Evolutionary conservation across 352 stramenopile species (phyloP).

Genomic region (Phytophthora rubi): DNA sequence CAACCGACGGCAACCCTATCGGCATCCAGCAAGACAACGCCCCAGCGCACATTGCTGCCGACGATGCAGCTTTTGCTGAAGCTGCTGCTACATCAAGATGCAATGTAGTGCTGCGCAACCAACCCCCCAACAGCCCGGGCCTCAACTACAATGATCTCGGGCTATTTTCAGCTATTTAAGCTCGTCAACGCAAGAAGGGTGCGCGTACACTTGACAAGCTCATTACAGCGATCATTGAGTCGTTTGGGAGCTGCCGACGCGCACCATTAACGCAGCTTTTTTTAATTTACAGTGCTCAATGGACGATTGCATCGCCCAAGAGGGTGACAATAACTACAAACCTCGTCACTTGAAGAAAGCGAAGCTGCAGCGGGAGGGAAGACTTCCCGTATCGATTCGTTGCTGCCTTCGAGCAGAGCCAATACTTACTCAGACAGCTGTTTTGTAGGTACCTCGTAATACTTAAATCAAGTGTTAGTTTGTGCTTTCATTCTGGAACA

Average conservation of each 20-base stretch:
- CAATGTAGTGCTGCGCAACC: background rate
- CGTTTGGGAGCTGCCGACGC: background rate
- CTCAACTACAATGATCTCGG: background rate
- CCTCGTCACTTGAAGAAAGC: background rate
- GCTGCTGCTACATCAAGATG: background rate
- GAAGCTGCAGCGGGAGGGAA: background rate
- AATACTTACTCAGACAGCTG: background rate
- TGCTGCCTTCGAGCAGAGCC: background rate
- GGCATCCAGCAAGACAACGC: background rate
- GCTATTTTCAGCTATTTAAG: background rate
- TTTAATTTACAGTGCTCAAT: background rate
- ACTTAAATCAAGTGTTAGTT: background rate
- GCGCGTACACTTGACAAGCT: background rate
- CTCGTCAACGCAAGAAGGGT: background rate
- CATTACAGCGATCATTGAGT: background rate
- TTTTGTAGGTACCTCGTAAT: background rate
- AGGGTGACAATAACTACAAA: background rate
- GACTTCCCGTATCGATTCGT: background rate
- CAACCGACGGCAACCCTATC: background rate
- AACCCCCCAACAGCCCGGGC: background rate
- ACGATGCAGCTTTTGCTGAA: background rate
- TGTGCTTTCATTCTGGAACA: background rate
- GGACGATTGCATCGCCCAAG: background rate
- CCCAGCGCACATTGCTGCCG: background rate
- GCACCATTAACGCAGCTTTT: background rate